Evolutionary conservation across 768 basidiomycete species (phyloP).

Genomic region (Rhizopogon roseolus): DNA sequence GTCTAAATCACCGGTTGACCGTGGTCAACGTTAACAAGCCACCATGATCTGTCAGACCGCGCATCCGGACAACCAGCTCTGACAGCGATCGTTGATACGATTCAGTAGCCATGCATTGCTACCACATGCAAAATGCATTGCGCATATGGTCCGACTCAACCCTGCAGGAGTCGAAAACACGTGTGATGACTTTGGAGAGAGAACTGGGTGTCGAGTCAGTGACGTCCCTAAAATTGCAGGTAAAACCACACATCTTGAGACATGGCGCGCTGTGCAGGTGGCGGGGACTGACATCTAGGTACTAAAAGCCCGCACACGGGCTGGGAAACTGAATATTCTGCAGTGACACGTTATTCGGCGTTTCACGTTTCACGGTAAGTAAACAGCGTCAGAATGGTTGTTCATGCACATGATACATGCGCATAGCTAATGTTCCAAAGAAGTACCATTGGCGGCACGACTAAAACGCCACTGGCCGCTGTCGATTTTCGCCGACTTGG

Average conservation of each 20-base stretch:
- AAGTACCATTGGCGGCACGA: neutral
- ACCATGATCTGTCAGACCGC: neutral
- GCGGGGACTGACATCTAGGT: neutral
- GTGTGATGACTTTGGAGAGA: neutral
- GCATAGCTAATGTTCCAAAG: neutral
- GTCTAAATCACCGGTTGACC: neutral
- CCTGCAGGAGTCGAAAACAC: neutral
- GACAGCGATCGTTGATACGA: neutral
- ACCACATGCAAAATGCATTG: neutral
- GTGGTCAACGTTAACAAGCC: no score
- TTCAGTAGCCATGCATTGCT: neutral
- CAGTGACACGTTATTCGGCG: neutral
- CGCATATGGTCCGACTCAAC: neutral
- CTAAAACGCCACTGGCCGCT: neutral
- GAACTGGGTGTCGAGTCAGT: neutral
- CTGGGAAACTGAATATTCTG: neutral
- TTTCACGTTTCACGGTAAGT: neutral
- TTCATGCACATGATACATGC: neutral
- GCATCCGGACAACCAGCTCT: neutral
- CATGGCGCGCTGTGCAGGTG: neutral
- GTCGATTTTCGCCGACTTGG: neutral
- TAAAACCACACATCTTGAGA: no score
- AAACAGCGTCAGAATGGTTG: neutral
- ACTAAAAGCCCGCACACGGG: neutral
- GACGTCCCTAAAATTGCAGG: neutral